phyloP scores from a whole-genome alignment of 2,329 filamentous ascomycete genomes.

The Phaeoacremonium minimum region DNA sequence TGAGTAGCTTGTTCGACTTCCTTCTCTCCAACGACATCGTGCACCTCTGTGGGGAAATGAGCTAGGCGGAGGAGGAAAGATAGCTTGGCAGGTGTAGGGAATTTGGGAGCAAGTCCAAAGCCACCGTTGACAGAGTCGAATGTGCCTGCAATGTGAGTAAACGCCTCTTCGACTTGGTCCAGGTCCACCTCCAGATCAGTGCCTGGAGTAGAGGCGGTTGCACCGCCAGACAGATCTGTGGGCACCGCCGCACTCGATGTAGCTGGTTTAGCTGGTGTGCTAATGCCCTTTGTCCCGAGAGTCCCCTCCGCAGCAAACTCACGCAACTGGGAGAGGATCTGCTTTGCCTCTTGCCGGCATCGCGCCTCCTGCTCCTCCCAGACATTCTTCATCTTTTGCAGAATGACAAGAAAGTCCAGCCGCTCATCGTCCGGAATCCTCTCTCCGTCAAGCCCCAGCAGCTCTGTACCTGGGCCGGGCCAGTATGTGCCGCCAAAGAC shows the following conservation, averaged over 20 bases:
- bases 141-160: slow-evolving; percentile 72
- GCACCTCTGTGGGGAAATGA: slow-evolving; percentile 66
- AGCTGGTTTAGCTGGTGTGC: slow-evolving; percentile 17
- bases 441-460: slow-evolving; percentile 34
- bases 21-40: slow-evolving; percentile 80
- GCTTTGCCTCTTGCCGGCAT: slow-evolving; percentile 77
- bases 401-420: slow-evolving; percentile 76
- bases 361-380: slow-evolving; percentile 84
- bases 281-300: slow-evolving; percentile 40
- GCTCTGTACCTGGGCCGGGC: slow-evolving; percentile 69
- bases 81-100: slow-evolving; percentile 82
- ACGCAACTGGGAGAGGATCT: slow-evolving; percentile 74
- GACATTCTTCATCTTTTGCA: slow-evolving; percentile 68
- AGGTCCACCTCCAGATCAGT: slow-evolving; percentile 70
- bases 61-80: slow-evolving; percentile 74
- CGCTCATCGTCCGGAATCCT: slow-evolving; percentile 46
- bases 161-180: slow-evolving; percentile 88
- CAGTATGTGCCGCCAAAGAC: slow-evolving; percentile 97
- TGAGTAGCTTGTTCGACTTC: slow-evolving; percentile 70
- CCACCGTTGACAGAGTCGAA: slow-evolving; percentile 77
- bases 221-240: slow-evolving; percentile 5
- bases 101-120: slow-evolving; percentile 81
- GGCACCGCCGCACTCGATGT: slow-evolving; percentile 18
- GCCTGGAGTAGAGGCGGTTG: slow-evolving; percentile 1
- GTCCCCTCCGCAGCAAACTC: slow-evolving; percentile 89